Conservation (phyloP, 169 alveolate species). For the Miamiensis avidus region DNA sequence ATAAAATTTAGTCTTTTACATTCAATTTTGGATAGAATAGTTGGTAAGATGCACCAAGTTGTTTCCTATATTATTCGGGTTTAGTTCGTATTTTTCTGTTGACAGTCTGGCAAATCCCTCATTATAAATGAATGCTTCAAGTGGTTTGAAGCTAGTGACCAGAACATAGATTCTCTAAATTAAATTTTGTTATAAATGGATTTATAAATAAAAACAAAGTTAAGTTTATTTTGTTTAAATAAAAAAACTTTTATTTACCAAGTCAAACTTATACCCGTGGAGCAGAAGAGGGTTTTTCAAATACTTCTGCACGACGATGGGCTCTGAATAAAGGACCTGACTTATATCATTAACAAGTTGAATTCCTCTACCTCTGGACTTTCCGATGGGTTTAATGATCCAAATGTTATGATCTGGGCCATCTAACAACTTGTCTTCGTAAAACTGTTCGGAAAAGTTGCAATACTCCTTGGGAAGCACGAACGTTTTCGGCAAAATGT, state of each 20-base stretch:
- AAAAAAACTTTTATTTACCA: constrained; percentile 2
- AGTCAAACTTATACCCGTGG: constrained; percentile 76
- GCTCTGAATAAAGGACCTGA: constrained; percentile 73
- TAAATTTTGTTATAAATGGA: background rate
- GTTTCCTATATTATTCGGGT: constrained; percentile 64
- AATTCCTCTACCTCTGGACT: constrained; percentile 89
- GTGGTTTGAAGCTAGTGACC: constrained; percentile 81
- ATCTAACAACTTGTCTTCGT: constrained; percentile 62
- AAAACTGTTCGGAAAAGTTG: constrained; percentile 64
- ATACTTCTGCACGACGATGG: constrained; percentile 78
- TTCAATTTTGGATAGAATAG: constrained; percentile 64
- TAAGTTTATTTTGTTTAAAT: background rate
- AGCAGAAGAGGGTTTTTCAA: constrained; percentile 75
- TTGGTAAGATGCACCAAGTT: constrained; percentile 79
- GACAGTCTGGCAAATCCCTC: constrained; percentile 87
- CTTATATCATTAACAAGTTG: constrained; percentile 75
- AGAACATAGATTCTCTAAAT: constrained; percentile 74
- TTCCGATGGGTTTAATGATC: constrained; percentile 86
- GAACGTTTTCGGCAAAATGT: constrained; percentile 81
- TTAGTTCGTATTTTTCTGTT: constrained; percentile 70
- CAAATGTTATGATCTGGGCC: constrained; percentile 69
- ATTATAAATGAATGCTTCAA: constrained; percentile 81
- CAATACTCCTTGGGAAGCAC: constrained; percentile 83
- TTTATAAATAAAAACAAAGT: too few species aligned
- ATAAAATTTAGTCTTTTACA: too few species aligned